phyloP scores from a whole-genome alignment of 2,329 filamentous ascomycete genomes.

The Oidium heveae region DNA sequence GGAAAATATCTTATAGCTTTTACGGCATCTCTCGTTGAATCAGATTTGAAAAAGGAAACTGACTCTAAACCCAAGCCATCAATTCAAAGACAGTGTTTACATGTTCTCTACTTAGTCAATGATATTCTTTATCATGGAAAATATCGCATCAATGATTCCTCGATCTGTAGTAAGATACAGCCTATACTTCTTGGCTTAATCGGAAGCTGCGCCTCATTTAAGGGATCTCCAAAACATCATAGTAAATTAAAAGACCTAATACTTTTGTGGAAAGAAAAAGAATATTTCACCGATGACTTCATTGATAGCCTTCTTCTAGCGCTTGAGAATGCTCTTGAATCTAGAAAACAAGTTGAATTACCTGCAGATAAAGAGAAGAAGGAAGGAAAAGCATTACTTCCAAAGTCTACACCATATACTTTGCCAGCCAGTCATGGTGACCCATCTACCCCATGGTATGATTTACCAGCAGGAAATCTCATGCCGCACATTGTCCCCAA shows the following conservation, averaged over 20 bases:
- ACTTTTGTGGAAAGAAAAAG: constrained; percentile 41
- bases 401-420: constrained; percentile 39
- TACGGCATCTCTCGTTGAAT: constrained; percentile 28
- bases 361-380: constrained; percentile 8
- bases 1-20: constrained; percentile 54
- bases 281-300: constrained; percentile 30
- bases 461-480: constrained; percentile 60
- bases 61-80: constrained; percentile 23
- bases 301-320: constrained; percentile 33
- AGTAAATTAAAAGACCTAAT: constrained; percentile 39
- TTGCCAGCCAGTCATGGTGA: constrained; percentile 62
- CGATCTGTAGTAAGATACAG: constrained; percentile 30
- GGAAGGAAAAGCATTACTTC: constrained; percentile 10
- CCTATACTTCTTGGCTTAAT: constrained; percentile 35
- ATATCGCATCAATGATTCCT: constrained; percentile 21
- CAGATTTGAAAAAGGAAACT: constrained; percentile 10
- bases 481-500: constrained; percentile 56
- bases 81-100: constrained; percentile 41
- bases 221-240: constrained; percentile 37
- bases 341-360: constrained; percentile 10
- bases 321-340: constrained; percentile 20
- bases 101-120: constrained; percentile 55
- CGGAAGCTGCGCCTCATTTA: constrained; percentile 28
- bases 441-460: constrained; percentile 46
- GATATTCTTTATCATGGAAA: constrained; percentile 51